Conservation (phyloP, 345 rosid species). For the Bruguiera gymnorhiza region DNA sequence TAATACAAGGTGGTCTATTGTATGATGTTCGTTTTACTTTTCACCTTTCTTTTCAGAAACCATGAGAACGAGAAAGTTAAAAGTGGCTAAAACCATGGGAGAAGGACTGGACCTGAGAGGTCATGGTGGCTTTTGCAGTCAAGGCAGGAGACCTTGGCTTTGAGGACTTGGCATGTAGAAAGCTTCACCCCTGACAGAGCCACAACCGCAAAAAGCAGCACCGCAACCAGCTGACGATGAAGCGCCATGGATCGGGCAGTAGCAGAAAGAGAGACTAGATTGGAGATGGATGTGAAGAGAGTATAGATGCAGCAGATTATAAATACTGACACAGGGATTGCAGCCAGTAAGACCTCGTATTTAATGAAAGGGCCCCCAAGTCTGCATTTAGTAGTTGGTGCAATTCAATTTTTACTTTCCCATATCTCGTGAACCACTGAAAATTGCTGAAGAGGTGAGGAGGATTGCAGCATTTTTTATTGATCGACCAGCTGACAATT, state of each 20-base stretch:
- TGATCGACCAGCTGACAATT: no score
- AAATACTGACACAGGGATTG: slow-evolving; percentile 21
- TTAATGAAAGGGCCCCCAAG: slow-evolving; percentile 37
- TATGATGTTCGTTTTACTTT: no score
- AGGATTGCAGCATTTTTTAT: no score
- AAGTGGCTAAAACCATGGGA: neutral
- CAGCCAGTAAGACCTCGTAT: slow-evolving; percentile 11
- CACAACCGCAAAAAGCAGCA: slow-evolving; percentile 29
- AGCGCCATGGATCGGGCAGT: slow-evolving; percentile 37
- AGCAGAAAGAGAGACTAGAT: slow-evolving; percentile 6
- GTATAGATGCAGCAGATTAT: slow-evolving; percentile 7
- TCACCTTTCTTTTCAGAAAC: no score
- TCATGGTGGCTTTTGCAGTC: slow-evolving; percentile 48
- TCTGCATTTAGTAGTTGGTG: slow-evolving; percentile 33
- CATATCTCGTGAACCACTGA: neutral
- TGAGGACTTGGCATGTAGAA: slow-evolving; percentile 36
- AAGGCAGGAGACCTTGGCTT: slow-evolving; percentile 61
- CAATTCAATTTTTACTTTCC: neutral
- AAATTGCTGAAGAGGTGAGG: no score
- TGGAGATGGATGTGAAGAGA: slow-evolving; percentile 12
- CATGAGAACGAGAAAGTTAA: neutral
- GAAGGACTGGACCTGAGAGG: slow-evolving; percentile 49
- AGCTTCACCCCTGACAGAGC: slow-evolving; percentile 39
- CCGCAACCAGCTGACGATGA: neutral
- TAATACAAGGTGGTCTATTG: no score